Percentiles rank a stretch among this genome's conserved stretches.
phyloP scores from a whole-genome alignment of 2,329 filamentous ascomycete species.

The Colletotrichum costaricense region DNA sequence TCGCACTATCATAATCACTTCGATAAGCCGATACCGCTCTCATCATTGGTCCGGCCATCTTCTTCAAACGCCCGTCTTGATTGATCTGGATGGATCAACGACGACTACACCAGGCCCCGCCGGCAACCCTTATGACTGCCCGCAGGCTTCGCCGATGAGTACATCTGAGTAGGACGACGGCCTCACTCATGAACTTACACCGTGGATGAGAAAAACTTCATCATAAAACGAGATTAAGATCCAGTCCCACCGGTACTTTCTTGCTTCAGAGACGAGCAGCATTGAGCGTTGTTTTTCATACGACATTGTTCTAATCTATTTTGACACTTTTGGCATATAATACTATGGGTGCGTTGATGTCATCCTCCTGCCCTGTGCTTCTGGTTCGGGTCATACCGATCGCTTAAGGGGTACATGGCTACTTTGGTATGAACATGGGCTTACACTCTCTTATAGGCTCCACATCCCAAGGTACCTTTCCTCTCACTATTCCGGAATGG shows the following conservation, averaged over 20 bases:
- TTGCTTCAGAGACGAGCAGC: not conserved
- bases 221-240: conserved; percentile 3
- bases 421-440: conserved; percentile 12
- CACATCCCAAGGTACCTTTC: conserved; percentile 28
- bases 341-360: conserved; percentile 27
- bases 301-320: not conserved
- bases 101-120: conserved; percentile 18
- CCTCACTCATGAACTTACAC: conserved; percentile 5
- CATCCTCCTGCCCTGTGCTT: not conserved
- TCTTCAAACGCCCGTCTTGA: not conserved
- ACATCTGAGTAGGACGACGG: conserved; percentile 12
- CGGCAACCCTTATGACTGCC: conserved; percentile 31
- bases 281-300: not conserved
- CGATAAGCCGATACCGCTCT: conserved; percentile 3
- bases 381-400: not conserved
- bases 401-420: not conserved
- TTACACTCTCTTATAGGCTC: conserved; percentile 11
- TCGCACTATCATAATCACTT: not conserved
- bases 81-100: conserved; percentile 7
- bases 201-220: not conserved
- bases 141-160: conserved; percentile 29
- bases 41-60: conserved; percentile 19
- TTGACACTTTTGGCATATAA: not conserved
- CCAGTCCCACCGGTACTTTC: not conserved
- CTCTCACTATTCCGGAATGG: conserved; percentile 39